Percentiles rank a stretch among this genome's conserved stretches.
Evolutionary conservation across 495 filamentous ascomycete genomes (phyloP).

Genomic region (Talaromyces liani): DNA sequence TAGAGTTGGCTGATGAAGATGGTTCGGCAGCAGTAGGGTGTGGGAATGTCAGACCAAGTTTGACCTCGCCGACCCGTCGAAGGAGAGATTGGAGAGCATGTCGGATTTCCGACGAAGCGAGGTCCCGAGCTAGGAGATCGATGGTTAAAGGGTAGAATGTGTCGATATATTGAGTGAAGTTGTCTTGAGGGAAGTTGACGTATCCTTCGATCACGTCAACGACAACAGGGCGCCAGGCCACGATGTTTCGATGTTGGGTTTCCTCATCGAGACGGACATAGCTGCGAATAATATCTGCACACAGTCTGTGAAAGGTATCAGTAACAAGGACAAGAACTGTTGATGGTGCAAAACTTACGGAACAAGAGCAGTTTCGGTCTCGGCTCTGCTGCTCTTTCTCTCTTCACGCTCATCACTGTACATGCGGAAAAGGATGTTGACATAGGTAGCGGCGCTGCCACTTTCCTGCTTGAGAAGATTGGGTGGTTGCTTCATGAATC

Average conservation of each 20-base stretch:
- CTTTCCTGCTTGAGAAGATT: slow-evolving; percentile 98
- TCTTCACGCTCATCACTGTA: slow-evolving; percentile 84
- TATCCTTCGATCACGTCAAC: slow-evolving; percentile 97
- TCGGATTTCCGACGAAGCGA: slow-evolving; percentile 64
- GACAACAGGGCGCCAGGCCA: slow-evolving; percentile 94
- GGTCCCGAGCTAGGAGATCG: slow-evolving; percentile 75
- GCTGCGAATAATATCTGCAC: slow-evolving; percentile 80
- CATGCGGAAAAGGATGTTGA: slow-evolving; percentile 92
- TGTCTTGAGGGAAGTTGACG: slow-evolving; percentile 74
- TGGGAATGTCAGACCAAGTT: slow-evolving; percentile 52
- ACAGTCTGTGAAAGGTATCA: slow-evolving; percentile 45
- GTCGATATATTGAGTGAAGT: slow-evolving; percentile 69
- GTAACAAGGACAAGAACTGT: slow-evolving; percentile 8
- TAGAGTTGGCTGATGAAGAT: not conserved
- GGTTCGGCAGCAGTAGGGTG: slow-evolving; percentile 20
- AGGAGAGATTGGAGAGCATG: slow-evolving; percentile 67
- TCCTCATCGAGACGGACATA: slow-evolving; percentile 86
- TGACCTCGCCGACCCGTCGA: slow-evolving; percentile 74
- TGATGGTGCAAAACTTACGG: slow-evolving; percentile 47
- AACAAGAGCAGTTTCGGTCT: slow-evolving; percentile 85
- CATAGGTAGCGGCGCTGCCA: slow-evolving; percentile 86
- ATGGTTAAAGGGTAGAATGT: slow-evolving; percentile 82
- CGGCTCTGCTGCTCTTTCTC: slow-evolving; percentile 63
- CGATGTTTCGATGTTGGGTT: slow-evolving; percentile 89
- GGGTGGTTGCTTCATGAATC: slow-evolving; percentile 99